Evolutionary conservation across 2,329 filamentous ascomycete species (phyloP).

Genomic region (Pezicula carpinea): DNA sequence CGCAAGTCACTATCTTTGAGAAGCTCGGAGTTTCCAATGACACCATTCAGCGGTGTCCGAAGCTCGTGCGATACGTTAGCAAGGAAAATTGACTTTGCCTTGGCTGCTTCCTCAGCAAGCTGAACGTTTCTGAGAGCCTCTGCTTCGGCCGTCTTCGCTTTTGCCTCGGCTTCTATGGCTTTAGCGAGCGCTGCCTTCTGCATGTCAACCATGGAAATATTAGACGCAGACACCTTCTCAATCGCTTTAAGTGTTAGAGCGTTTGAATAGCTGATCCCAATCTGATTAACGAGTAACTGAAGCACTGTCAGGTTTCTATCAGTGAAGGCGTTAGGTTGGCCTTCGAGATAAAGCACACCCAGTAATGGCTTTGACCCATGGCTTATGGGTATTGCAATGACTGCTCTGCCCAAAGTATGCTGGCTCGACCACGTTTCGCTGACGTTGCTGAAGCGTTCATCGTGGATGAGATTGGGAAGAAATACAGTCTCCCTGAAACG

Average conservation of each 20-base stretch:
- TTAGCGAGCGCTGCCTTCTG: constrained; percentile 71
- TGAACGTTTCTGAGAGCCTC: constrained; percentile 76
- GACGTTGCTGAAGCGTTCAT: constrained; percentile 76
- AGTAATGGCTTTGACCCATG: constrained; percentile 67
- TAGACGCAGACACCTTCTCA: constrained; percentile 73
- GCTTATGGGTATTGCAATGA: constrained; percentile 76
- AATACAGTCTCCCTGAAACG: constrained; percentile 74
- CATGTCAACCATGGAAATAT: constrained; percentile 71
- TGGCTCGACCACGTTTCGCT: constrained; percentile 62
- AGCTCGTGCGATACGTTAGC: constrained; percentile 79
- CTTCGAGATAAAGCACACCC: constrained; percentile 72
- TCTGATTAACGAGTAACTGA: constrained; percentile 72
- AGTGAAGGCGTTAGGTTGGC: constrained; percentile 70
- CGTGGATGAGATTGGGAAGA: constrained; percentile 65
- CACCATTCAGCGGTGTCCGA: constrained; percentile 78
- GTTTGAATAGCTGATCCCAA: constrained; percentile 68
- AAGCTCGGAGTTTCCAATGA: constrained; percentile 84
- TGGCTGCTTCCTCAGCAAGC: constrained; percentile 77
- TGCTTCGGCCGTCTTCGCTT: constrained; percentile 72
- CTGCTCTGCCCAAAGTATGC: constrained; percentile 66
- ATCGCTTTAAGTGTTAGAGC: constrained; percentile 64
- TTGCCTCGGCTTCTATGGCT: constrained; percentile 67
- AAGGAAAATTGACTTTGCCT: constrained; percentile 77
- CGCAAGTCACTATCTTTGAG: constrained; percentile 71
- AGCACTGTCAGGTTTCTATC: constrained; percentile 65